Evolutionary conservation across 2,329 filamentous ascomycete species (phyloP).

Genomic region (Aureobasidium zeae): DNA sequence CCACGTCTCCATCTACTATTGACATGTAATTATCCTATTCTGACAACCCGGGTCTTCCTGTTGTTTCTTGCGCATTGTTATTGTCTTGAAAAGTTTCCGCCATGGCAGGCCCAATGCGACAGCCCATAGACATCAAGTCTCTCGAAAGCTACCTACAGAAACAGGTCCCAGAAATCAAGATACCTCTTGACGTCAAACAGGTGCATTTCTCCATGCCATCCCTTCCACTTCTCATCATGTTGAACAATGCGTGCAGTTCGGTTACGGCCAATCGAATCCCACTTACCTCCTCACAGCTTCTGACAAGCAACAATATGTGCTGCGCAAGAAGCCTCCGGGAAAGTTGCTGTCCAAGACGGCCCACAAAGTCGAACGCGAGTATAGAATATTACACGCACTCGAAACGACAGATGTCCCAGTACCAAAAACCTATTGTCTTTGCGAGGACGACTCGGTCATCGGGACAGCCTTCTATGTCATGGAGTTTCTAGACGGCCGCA

Average conservation of each 20-base stretch:
- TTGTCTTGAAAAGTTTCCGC: not conserved
- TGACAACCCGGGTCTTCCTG: not conserved
- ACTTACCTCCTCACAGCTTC: conserved; percentile 82
- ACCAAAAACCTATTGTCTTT: conserved; percentile 73
- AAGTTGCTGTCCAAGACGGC: conserved; percentile 86
- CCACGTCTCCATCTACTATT: not conserved
- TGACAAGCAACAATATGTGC: conserved; percentile 64
- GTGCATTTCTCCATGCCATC: conserved; percentile 36
- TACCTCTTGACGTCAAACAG: conserved; percentile 82
- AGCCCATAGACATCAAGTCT: conserved; percentile 75
- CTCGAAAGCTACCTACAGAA: conserved; percentile 68
- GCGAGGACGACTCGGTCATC: conserved; percentile 69
- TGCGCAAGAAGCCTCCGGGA: conserved; percentile 98
- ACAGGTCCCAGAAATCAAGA: conserved; percentile 74
- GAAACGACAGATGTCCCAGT: conserved; percentile 74
- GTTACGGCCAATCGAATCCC: conserved; percentile 94
- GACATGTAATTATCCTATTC: not conserved
- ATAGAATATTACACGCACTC: conserved; percentile 78
- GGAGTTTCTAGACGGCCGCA: conserved; percentile 88
- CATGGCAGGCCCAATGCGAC: conserved; percentile 82
- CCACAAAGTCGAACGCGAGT: conserved; percentile 94
- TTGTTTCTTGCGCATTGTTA: not conserved
- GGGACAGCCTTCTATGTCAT: conserved; percentile 96
- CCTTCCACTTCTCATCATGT: not conserved
- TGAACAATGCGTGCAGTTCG: conserved; percentile 54